Evolutionary conservation across 2,329 filamentous ascomycete genomes (phyloP).

Genomic region (Colletotrichum sublineola): DNA sequence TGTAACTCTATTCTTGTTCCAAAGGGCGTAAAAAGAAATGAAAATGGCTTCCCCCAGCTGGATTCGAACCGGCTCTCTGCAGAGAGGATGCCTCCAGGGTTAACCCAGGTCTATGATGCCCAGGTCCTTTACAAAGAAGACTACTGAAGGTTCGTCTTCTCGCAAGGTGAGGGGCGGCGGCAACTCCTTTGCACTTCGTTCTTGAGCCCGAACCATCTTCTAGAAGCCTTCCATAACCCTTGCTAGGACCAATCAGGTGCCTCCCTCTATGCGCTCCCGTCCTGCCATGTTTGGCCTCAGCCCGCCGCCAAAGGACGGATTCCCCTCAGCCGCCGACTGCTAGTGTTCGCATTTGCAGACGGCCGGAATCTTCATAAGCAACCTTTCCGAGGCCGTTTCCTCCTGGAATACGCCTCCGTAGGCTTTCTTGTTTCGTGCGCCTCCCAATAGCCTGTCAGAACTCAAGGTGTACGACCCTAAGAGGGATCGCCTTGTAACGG

Average conservation of each 20-base stretch:
- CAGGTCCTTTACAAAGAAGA: slow-evolving; percentile 19
- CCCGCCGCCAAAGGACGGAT: slow-evolving; percentile 7
- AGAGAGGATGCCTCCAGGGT: too few species aligned
- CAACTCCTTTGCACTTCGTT: slow-evolving; percentile 29
- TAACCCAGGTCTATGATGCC: neutral
- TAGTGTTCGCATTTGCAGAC: slow-evolving; percentile 15
- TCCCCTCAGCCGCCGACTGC: neutral
- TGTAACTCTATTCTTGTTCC: too few species aligned
- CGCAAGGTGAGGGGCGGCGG: slow-evolving; percentile 21
- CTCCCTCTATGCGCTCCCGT: slow-evolving; percentile 34
- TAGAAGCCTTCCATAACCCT: slow-evolving; percentile 40
- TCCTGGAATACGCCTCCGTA: slow-evolving; percentile 7
- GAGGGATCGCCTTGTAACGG: too few species aligned
- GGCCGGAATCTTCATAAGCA: neutral
- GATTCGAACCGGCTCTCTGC: too few species aligned
- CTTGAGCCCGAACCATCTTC: slow-evolving; percentile 40
- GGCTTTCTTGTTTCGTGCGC: slow-evolving; percentile 18
- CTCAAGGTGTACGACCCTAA: neutral
- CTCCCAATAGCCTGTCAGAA: slow-evolving; percentile 8
- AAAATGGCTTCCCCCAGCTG: too few species aligned
- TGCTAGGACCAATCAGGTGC: slow-evolving; percentile 36
- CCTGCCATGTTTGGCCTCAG: slow-evolving; percentile 30
- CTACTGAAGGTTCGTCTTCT: slow-evolving; percentile 25
- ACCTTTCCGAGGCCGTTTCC: slow-evolving; percentile 12
- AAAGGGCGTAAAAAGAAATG: too few species aligned